Percentiles rank a stretch among this genome's conserved stretches.
Conservation (phyloP, 2,329 filamentous ascomycete genomes). For the Colletotrichum cordylinicola region DNA sequence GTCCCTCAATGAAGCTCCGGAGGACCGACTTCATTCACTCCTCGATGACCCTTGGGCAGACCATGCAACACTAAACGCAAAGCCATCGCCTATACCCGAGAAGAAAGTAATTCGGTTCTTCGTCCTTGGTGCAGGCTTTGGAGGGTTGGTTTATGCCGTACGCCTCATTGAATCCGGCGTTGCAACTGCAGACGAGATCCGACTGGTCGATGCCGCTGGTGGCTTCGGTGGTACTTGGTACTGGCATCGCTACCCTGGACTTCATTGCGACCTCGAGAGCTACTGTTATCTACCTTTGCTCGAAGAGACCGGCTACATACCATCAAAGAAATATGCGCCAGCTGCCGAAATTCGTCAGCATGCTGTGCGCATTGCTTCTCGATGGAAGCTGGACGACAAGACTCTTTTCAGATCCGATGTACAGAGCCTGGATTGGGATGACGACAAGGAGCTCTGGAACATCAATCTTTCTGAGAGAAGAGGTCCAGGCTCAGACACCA, state of each 20-base stretch:
- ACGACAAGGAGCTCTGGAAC: constrained; percentile 29
- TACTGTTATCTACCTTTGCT: constrained; percentile 16
- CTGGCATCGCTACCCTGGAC: constrained; percentile 55
- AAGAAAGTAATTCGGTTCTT: constrained; percentile 31
- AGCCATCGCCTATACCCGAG: constrained; percentile 25
- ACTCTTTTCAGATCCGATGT: constrained; percentile 47
- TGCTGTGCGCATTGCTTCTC: constrained; percentile 43
- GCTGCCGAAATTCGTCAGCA: constrained; percentile 47
- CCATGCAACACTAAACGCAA: constrained; percentile 32
- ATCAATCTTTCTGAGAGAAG: constrained; percentile 23
- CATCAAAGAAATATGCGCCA: constrained; percentile 32
- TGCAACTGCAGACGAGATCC: constrained; percentile 36
- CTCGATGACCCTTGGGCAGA: constrained; percentile 39
- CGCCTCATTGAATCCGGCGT: constrained; percentile 26
- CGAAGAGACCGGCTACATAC: constrained; percentile 15
- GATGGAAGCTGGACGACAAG: constrained; percentile 43
- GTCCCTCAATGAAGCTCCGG: constrained; percentile 25
- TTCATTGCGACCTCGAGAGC: constrained; percentile 52
- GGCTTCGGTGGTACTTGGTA: constrained; percentile 58
- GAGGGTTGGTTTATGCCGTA: constrained; percentile 34
- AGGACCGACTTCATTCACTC: constrained; percentile 27
- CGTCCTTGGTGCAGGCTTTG: constrained; percentile 40
- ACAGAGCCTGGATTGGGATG: constrained; percentile 49
- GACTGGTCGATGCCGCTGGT: constrained; percentile 45
- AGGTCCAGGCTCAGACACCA: constrained; percentile 24